Percentiles rank a stretch among this genome's conserved stretches.
Evolutionary conservation across 2,329 filamentous ascomycete species (phyloP).

Genomic region (Xylaria sp.): DNA sequence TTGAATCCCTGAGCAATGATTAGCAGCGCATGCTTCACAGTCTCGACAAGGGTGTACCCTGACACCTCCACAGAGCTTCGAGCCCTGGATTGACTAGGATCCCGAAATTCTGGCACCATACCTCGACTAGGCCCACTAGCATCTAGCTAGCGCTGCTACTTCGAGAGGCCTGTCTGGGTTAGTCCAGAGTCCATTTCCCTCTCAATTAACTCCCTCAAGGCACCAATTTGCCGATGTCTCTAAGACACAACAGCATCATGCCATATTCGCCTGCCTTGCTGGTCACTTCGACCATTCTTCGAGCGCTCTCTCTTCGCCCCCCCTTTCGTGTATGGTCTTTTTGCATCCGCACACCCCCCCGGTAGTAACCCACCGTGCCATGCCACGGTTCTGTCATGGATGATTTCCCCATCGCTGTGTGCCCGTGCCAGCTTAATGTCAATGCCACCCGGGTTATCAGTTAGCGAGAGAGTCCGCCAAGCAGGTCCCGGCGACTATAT

Average conservation of each 20-base stretch:
- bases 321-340: slow-evolving; percentile 23
- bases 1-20: slow-evolving; percentile 41
- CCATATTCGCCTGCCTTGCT: slow-evolving; percentile 25
- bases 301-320: slow-evolving; percentile 15
- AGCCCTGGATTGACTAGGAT: slow-evolving; percentile 36
- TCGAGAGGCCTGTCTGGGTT: slow-evolving; percentile 17
- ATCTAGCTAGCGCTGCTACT: slow-evolving; percentile 20
- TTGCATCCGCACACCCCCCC: slow-evolving; percentile 19
- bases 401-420: slow-evolving; percentile 34
- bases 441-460: slow-evolving; percentile 33
- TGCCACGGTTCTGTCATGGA: slow-evolving; percentile 29
- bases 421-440: slow-evolving; percentile 41
- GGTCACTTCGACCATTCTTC: slow-evolving; percentile 27
- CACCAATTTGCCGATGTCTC: slow-evolving; percentile 24
- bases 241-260: slow-evolving; percentile 28
- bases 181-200: slow-evolving; percentile 23
- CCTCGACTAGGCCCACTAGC: slow-evolving; percentile 31
- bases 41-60: slow-evolving; percentile 38
- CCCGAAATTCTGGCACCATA: slow-evolving; percentile 41
- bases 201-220: slow-evolving; percentile 6
- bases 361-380: slow-evolving; percentile 17
- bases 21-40: slow-evolving; percentile 40
- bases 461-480: slow-evolving; percentile 40
- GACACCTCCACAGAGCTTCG: slow-evolving; percentile 36
- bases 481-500: slow-evolving; percentile 39